Conservation (phyloP, 1,139 yeast species). For the Diutina mesorugosa region DNA sequence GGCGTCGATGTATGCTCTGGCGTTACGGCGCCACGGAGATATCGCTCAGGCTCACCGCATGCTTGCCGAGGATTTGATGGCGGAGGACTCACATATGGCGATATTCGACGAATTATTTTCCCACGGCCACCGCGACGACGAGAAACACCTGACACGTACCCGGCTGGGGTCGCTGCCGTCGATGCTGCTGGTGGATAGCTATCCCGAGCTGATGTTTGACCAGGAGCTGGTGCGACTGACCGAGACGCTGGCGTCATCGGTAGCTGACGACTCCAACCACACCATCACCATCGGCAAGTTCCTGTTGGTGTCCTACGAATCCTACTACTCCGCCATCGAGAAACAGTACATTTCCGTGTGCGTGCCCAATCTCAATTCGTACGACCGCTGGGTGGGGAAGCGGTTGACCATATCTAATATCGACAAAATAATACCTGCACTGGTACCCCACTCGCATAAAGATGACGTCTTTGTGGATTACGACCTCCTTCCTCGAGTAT, state of each 20-base stretch:
- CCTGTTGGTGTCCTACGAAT: slow-evolving; percentile 14
- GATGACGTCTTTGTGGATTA: slow-evolving; percentile 11
- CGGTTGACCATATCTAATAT: slow-evolving; percentile 20
- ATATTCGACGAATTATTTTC: neutral
- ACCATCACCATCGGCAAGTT: slow-evolving; percentile 8
- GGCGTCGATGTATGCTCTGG: neutral
- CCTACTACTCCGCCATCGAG: slow-evolving; percentile 16
- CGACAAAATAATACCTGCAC: slow-evolving; percentile 10
- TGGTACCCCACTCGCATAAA: slow-evolving; percentile 5
- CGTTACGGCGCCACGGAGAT: neutral
- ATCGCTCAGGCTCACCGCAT: neutral
- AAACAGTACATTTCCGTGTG: slow-evolving; percentile 27
- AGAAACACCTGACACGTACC: neutral
- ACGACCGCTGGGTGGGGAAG: slow-evolving; percentile 25
- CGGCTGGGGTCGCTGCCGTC: neutral
- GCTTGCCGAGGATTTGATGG: neutral
- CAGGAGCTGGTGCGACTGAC: neutral
- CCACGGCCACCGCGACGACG: neutral
- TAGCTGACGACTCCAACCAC: neutral
- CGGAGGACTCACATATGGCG: neutral
- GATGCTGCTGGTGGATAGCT: neutral
- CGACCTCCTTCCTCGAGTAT: slow-evolving; percentile 5
- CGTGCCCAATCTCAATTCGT: slow-evolving; percentile 26
- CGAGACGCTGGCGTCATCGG: neutral
- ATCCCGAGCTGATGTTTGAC: neutral